phyloP scores from a whole-genome alignment of 148 eudicot genomes.

The Rhododendron simsii region DNA sequence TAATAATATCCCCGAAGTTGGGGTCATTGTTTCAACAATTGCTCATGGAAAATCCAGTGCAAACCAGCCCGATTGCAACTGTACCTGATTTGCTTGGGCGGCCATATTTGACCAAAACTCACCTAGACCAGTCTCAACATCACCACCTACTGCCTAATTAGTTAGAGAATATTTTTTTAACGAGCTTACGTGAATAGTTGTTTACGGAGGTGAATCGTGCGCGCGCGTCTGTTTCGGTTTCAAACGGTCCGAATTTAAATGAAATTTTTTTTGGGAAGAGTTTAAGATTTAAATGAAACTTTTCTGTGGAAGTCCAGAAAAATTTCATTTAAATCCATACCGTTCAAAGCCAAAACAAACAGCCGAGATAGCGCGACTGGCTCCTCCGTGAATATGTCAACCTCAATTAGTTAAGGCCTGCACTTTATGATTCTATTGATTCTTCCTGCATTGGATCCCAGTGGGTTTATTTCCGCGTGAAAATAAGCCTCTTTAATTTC shows the following conservation, averaged over 20 bases:
- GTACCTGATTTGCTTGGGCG: neutral
- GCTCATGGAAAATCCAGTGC: neutral
- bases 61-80: neutral
- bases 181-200: too few species aligned
- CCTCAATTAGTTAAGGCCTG: neutral
- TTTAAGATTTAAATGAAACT: too few species aligned
- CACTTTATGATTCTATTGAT: neutral
- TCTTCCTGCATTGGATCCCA: neutral
- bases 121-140: neutral
- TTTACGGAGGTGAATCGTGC: too few species aligned
- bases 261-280: too few species aligned
- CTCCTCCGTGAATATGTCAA: too few species aligned
- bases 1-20: neutral
- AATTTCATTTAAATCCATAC: too few species aligned
- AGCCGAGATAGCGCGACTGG: rapidly evolving
- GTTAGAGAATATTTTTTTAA: too few species aligned
- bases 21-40: neutral
- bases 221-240: too few species aligned
- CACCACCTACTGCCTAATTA: neutral
- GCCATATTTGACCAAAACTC: neutral
- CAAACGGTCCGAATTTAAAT: too few species aligned
- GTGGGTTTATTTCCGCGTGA: neutral
- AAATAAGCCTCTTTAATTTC: neutral
- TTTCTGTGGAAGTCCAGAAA: too few species aligned
- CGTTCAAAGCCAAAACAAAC: too few species aligned